A percentile compares a stretch with the other conserved stretches of the same genome.
Conservation (phyloP, 2,329 filamentous ascomycete genomes). For the Botryotinia globosa region DNA sequence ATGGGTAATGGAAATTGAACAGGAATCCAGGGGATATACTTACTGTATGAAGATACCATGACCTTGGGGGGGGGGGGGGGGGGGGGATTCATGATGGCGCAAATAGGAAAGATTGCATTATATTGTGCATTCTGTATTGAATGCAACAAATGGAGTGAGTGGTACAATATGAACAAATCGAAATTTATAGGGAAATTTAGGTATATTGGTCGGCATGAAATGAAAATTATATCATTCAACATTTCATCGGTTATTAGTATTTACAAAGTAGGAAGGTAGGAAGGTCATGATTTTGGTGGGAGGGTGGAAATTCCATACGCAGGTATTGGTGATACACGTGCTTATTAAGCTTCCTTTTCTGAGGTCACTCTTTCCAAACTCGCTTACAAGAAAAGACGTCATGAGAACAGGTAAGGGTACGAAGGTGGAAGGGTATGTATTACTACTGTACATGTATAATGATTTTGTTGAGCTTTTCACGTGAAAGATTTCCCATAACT, state of each 20-base stretch:
- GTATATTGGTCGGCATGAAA: background rate
- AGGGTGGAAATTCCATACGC: background rate
- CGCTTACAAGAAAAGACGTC: slow-evolving; percentile 23
- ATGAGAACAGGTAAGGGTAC: slow-evolving; percentile 16
- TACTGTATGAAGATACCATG: slow-evolving; percentile 17
- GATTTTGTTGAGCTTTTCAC: slow-evolving; percentile 8
- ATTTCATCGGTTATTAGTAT: background rate
- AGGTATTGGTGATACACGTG: background rate
- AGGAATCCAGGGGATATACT: slow-evolving; percentile 1
- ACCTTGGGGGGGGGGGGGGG: background rate
- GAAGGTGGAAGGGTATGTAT: too few species aligned
- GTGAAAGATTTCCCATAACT: slow-evolving; percentile 6
- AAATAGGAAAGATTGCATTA: slow-evolving; percentile 16
- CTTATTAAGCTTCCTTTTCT: background rate
- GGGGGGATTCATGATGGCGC: slow-evolving; percentile 9
- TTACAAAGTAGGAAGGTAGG: background rate
- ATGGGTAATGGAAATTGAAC: slow-evolving; percentile 16
- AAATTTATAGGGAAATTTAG: background rate
- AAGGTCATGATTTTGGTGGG: background rate
- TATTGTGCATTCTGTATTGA: slow-evolving; percentile 8
- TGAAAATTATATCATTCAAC: background rate
- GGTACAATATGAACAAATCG: background rate
- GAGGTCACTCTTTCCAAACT: background rate
- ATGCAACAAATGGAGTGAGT: slow-evolving; percentile 5
- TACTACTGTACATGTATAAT: background rate